Evolutionary conservation across 345 rosid species (phyloP), one percentile per base, ranked within the genome.

Genomic region (Aurinia saxatilis): DNA sequence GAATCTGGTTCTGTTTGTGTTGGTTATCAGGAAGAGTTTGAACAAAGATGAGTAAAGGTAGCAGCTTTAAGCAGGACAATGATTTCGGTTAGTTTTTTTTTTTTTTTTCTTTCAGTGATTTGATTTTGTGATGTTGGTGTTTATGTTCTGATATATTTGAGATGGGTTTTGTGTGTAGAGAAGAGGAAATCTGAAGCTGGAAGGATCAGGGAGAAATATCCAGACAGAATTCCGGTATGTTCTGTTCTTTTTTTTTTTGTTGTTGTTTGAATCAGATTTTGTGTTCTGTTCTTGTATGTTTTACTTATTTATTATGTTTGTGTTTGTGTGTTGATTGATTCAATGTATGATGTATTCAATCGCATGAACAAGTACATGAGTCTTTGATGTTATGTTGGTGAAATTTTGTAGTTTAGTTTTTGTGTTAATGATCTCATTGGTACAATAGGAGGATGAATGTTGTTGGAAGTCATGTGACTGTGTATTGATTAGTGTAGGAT

Each of bases 181-280:
- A 84, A 84, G 77, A 81, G 95, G 39, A 78, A 75, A 8, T 83
- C 86, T 19, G 95, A 87, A 74, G 83, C 90, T 57, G 80, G 73
- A 35, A 80, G 90, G 76, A 87, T 87, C 50, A 82, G 78, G 66
- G 90, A 73, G 58, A 87, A 84, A 34, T 87, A 84, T 56, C 81
- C 95, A 3, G 90, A 82, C 45, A 78, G 95, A 61, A 77, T 87
- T 71, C 95, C 95, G 12, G 95, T 84, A 64, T 73, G 79, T 40
- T 44, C 57, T 33, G 25, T 2, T 14, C 8, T 31, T 12, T 18
- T 50, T 3, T 11, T 19, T 41, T 60, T 1, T 2, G 25, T n/a
- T n/a, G 7, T 21, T 9, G 13, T 49, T 49, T 21, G 0, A 9
- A 10, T n/a, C n/a, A n/a, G n/a, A n/a, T n/a, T n/a, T n/a, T n/a